These are phyloP conservation scores for Cryptococcus amylolentus DNA, from an alignment of 1,284 basidiomycete genomes.

Conservation along the genomic window DNA sequence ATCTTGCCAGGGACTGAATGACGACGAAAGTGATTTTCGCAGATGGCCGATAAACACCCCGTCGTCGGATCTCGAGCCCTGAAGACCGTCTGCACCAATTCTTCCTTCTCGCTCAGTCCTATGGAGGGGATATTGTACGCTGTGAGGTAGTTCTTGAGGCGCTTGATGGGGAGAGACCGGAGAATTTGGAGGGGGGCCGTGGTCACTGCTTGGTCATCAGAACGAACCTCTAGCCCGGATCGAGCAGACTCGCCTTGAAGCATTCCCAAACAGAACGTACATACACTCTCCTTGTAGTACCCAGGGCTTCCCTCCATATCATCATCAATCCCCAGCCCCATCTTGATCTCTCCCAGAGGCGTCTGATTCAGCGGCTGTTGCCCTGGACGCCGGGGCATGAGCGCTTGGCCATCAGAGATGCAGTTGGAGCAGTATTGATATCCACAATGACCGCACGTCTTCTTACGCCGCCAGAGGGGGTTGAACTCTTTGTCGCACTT, in stretches of 20 bases:
- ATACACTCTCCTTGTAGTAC: constrained; percentile 46
- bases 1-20: constrained; percentile 34
- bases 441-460: constrained; percentile 47
- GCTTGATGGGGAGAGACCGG: constrained; percentile 42
- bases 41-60: constrained; percentile 33
- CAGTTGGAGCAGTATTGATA: constrained; percentile 47
- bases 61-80: constrained; percentile 37
- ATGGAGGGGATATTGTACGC: constrained; percentile 43
- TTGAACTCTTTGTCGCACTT: constrained; percentile 47
- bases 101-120: constrained; percentile 46
- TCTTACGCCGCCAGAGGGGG: constrained; percentile 39
- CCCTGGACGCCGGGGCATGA: constrained; percentile 42
- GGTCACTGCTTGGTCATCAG: constrained; percentile 30
- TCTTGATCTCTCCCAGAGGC: constrained; percentile 24
- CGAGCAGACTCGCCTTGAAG: constrained; percentile 39
- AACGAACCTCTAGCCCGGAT: neutral
- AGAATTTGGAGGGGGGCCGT: constrained; percentile 37
- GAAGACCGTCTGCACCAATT: constrained; percentile 43
- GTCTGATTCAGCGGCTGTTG: constrained; percentile 4
- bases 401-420: constrained; percentile 43
- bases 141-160: constrained; percentile 46
- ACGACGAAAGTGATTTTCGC: constrained; percentile 42
- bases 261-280: constrained; percentile 41
- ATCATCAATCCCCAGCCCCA: constrained; percentile 18
- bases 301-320: constrained; percentile 26